Conservation (phyloP, 176 grass and related monocot species). For the Oryza australiensis region DNA sequence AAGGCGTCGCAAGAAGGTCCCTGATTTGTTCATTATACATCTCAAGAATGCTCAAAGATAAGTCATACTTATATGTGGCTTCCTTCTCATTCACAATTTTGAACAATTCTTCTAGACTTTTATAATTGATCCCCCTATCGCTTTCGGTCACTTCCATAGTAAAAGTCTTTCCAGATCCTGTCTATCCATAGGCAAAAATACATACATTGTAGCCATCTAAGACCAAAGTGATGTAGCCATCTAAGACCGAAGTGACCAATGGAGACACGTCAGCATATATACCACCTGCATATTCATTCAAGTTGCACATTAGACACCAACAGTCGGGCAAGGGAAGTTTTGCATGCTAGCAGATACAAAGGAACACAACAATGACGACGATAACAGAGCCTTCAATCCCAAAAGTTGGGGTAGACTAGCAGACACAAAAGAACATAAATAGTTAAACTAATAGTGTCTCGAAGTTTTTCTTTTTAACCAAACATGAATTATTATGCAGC, state of each 20-base stretch:
- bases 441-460: too few species aligned
- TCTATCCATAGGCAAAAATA: conserved; percentile 96
- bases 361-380: too few species aligned
- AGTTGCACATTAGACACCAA: conserved; percentile 42
- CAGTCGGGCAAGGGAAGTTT: too few species aligned
- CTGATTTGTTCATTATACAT: conserved; percentile 95
- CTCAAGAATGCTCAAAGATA: conserved; percentile 87
- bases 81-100: conserved; percentile 82
- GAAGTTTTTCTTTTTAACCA: too few species aligned
- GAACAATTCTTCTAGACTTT: conserved; percentile 83
- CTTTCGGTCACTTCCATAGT: conserved; percentile 92
- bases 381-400: too few species aligned
- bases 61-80: conserved; percentile 64
- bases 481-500: neutral
- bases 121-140: conserved; percentile 87
- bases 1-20: conserved; percentile 64
- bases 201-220: conserved; percentile 98
- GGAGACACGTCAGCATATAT: conserved; percentile 88
- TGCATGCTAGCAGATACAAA: too few species aligned
- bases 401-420: neutral
- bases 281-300: conserved; percentile 60
- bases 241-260: conserved; percentile 84
- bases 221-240: too few species aligned
- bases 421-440: too few species aligned
- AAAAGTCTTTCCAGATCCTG: conserved; percentile 92